Conservation (phyloP, 148 eudicot species). For the Persicaria tinctoria region DNA sequence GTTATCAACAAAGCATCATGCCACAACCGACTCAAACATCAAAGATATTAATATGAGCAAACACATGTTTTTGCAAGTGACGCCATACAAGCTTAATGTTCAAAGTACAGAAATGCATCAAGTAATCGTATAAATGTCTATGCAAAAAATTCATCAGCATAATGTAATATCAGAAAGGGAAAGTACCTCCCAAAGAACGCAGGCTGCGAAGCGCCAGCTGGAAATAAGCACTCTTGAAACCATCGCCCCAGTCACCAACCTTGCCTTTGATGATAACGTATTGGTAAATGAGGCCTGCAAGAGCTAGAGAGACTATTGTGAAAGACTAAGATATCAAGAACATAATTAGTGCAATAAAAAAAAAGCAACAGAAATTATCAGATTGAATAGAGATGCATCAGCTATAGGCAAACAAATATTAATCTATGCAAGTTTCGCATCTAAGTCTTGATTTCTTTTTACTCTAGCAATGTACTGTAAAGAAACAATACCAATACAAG, state of each 20-base stretch:
- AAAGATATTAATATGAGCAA: too few species aligned
- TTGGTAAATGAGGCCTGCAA: conserved; percentile 93
- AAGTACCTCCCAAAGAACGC: conserved; percentile 86
- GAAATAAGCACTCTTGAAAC: conserved; percentile 98
- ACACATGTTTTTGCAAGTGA: too few species aligned
- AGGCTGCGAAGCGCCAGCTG: conserved; percentile 99
- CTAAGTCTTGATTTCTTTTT: too few species aligned
- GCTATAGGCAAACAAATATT: too few species aligned
- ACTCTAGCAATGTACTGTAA: not conserved
- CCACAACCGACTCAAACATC: too few species aligned
- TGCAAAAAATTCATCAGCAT: not conserved
- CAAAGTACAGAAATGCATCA: not conserved
- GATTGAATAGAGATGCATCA: not conserved
- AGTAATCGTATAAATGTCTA: not conserved
- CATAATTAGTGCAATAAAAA: conserved; percentile 78
- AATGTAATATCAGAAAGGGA: not conserved
- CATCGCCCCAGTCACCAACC: conserved; percentile 99
- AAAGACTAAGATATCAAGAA: conserved; percentile 96
- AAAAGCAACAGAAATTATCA: not conserved
- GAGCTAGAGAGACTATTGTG: conserved; percentile 88
- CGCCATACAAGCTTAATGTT: not conserved
- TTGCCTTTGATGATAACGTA: conserved; percentile 93
- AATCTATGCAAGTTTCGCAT: too few species aligned
- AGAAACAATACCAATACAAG: conserved; percentile 61
- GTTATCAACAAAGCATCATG: too few species aligned